Percentiles rank a stretch among this genome's conserved stretches.
Evolutionary conservation across 306 rosid genomes (phyloP).

Genomic region (Gillenia trifoliata): DNA sequence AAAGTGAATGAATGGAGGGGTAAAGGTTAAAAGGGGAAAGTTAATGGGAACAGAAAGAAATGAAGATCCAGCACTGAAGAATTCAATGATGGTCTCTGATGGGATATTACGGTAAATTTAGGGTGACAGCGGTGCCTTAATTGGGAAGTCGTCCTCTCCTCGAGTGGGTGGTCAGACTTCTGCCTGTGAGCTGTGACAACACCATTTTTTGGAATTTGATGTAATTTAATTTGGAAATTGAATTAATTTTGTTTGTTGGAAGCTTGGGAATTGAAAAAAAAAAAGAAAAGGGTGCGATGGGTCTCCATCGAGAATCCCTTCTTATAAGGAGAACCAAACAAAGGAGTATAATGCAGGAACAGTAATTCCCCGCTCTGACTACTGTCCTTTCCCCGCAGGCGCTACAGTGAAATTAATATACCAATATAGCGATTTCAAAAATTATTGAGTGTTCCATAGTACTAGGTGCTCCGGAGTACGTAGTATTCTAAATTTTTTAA

Average conservation of each 20-base stretch:
- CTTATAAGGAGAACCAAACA: conserved; percentile 34
- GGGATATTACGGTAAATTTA: not conserved
- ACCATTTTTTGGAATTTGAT: conserved; percentile 31
- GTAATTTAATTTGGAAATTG: conserved; percentile 4
- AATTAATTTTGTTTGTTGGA: conserved; percentile 22
- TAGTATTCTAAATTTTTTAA: too few relatives aligned
- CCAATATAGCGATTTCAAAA: too few relatives aligned
- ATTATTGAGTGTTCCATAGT: too few relatives aligned
- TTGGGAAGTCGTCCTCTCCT: not conserved
- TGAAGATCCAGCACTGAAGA: conserved; percentile 51
- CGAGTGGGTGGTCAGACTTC: conserved; percentile 23
- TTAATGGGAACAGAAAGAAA: conserved; percentile 54
- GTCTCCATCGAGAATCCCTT: conserved; percentile 32
- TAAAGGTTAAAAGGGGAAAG: conserved; percentile 28
- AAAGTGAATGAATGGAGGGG: not conserved
- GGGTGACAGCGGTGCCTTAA: conserved; percentile 19
- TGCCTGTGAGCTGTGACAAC: conserved; percentile 20
- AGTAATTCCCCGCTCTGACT: conserved; percentile 31
- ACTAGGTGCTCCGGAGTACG: too few relatives aligned
- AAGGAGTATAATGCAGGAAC: conserved; percentile 34
- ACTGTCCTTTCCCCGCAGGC: conserved; percentile 31
- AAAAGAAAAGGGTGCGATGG: not conserved
- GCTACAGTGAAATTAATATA: conserved; percentile 27
- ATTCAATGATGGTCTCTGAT: conserved; percentile 1
- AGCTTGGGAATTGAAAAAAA: not conserved